A percentile compares a stretch with the other conserved stretches of the same genome.
These are phyloP conservation scores for Tarenaya hassleriana DNA, from an alignment of 345 rosid species.

Conservation along the genomic window DNA sequence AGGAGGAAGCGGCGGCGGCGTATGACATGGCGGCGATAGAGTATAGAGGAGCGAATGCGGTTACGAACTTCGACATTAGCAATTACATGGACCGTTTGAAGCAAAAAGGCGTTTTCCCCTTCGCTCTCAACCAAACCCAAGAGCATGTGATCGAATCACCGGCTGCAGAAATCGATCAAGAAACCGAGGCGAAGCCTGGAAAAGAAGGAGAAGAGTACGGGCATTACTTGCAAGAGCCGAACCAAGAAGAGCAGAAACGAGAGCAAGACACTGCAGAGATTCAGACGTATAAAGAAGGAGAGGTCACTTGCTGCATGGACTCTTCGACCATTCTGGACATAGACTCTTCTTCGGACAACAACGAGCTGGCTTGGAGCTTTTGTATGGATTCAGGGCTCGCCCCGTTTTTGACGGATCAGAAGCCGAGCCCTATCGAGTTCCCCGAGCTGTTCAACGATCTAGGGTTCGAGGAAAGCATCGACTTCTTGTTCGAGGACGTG, in stretches of 20 bases:
- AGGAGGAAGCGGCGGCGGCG: conserved; percentile 93
- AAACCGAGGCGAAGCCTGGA: conserved; percentile 7
- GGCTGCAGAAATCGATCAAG: conserved; percentile 25
- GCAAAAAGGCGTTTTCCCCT: conserved; percentile 44
- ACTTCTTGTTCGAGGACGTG: conserved; percentile 51
- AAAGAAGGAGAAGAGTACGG: conserved; percentile 24
- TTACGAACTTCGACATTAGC: conserved; percentile 88
- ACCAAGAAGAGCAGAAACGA: conserved; percentile 12
- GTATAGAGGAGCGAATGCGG: conserved; percentile 88
- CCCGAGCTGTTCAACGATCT: conserved; percentile 49
- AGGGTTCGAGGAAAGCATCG: conserved; percentile 78
- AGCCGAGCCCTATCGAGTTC: conserved; percentile 29
- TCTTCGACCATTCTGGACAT: conserved; percentile 30
- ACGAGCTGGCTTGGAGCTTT: conserved; percentile 55
- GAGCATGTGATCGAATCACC: conserved; percentile 7
- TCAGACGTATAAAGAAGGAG: conserved; percentile 11
- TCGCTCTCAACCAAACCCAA: conserved; percentile 28
- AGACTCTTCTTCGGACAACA: conserved; percentile 26
- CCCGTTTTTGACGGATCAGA: conserved; percentile 30
- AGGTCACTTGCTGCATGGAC: conserved; percentile 35
- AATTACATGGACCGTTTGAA: conserved; percentile 65
- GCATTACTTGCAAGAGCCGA: neutral
- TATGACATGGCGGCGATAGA: conserved; percentile 92
- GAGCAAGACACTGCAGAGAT: conserved; percentile 16
- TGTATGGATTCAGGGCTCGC: conserved; percentile 48